phyloP scores from a whole-genome alignment of 371 early-diverging fungal genomes.

The Mortierella sp. region DNA sequence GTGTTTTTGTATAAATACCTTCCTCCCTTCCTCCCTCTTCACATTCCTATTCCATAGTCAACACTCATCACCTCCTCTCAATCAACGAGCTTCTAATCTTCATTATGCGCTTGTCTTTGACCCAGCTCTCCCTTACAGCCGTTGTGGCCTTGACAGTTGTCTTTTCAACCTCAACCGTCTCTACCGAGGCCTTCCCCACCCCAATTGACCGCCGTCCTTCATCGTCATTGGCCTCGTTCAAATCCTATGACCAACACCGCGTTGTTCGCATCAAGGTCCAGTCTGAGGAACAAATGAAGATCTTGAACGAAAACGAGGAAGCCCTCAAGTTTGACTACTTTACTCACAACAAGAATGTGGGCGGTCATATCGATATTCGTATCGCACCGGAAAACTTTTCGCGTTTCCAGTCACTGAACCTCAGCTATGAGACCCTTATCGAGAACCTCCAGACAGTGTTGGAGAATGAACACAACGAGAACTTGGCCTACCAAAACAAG shows the following conservation, averaged over 20 bases:
- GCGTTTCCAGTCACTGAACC: constrained; percentile 37
- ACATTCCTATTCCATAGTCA: too few relatives aligned
- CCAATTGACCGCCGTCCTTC: background rate
- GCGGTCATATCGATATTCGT: constrained; percentile 41
- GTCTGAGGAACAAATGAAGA: constrained; percentile 27
- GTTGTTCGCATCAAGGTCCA: constrained; percentile 42
- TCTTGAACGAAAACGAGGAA: constrained; percentile 33
- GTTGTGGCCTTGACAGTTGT: constrained; percentile 23
- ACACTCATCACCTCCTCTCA: too few relatives aligned
- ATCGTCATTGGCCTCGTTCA: background rate
- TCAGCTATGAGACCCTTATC: constrained; percentile 27
- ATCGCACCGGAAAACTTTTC: constrained; percentile 30
- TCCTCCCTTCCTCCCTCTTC: too few relatives aligned
- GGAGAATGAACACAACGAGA: background rate
- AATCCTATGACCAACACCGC: constrained; percentile 28
- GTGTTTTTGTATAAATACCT: too few relatives aligned
- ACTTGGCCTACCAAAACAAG: constrained; percentile 5
- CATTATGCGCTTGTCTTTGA: background rate
- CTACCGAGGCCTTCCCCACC: constrained; percentile 9
- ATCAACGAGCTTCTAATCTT: background rate
- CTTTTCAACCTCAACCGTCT: constrained; percentile 6
- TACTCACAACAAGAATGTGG: constrained; percentile 47
- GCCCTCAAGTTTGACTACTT: constrained; percentile 44
- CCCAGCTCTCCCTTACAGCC: constrained; percentile 24
- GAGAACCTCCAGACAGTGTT: constrained; percentile 33